Conservation (phyloP, 352 stramenopile species). For the Phytophthora aleatoria region DNA sequence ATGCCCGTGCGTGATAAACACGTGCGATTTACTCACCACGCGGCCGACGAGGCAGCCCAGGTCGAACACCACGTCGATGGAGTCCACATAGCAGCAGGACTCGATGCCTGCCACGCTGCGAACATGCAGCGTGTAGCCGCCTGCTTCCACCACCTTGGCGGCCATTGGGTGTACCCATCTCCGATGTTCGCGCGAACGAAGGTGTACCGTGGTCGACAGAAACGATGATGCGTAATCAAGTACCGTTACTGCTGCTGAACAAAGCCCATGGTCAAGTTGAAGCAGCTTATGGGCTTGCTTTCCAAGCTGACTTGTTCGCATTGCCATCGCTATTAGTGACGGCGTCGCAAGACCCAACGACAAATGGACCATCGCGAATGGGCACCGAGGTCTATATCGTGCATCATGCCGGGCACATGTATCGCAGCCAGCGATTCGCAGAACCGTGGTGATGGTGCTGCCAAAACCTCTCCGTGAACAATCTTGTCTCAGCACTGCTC, state of each 20-base stretch:
- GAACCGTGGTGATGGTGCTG: no score
- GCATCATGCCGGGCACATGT: not conserved
- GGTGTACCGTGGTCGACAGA: slow-evolving; percentile 10
- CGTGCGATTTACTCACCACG: slow-evolving; percentile 62
- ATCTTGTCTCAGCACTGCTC: no score
- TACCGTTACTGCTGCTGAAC: not conserved
- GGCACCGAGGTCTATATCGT: no score
- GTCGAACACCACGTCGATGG: slow-evolving; percentile 78
- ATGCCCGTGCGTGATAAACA: slow-evolving; percentile 91
- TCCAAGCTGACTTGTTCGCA: no score
- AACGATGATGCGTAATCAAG: slow-evolving; percentile 2
- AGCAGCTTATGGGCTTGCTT: no score
- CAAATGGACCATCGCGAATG: no score
- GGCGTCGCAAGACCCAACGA: no score
- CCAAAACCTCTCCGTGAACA: no score
- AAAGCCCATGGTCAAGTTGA: not conserved
- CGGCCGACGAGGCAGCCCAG: slow-evolving; percentile 59
- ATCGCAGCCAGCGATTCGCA: not conserved
- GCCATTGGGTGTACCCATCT: slow-evolving; percentile 17
- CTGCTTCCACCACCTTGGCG: slow-evolving; percentile 36
- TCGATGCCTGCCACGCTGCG: slow-evolving; percentile 73
- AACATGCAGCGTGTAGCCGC: slow-evolving; percentile 60
- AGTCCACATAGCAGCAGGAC: slow-evolving; percentile 81
- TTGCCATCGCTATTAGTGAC: no score
- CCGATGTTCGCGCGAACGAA: not conserved